Percentiles rank a stretch among this genome's conserved stretches.
Evolutionary conservation across 2,329 filamentous ascomycete species (phyloP).

Genomic region (Elsinoe fawcettii): DNA sequence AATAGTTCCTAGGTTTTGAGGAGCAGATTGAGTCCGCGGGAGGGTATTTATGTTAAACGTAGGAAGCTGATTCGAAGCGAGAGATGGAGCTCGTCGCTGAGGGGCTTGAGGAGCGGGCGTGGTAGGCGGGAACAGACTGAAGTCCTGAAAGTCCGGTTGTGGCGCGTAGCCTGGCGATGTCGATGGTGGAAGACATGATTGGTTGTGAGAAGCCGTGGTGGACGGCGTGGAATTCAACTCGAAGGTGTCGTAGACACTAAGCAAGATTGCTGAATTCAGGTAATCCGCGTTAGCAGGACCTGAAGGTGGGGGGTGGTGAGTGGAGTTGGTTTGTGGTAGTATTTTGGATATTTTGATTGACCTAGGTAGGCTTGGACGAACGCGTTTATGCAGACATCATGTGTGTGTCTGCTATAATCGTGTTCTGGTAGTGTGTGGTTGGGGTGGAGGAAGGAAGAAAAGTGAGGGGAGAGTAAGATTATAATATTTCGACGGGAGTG

Average conservation of each 20-base stretch:
- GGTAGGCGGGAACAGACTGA: conserved; percentile 57
- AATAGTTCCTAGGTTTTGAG: conserved; percentile 11
- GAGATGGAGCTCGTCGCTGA: conserved; percentile 44
- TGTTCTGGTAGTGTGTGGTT: background rate
- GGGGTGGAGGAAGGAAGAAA: background rate
- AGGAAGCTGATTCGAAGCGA: conserved; percentile 47
- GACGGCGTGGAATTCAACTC: conserved; percentile 63
- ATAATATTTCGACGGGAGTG: background rate
- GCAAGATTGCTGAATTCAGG: conserved; percentile 59
- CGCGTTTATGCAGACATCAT: conserved; percentile 11
- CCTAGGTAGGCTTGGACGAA: background rate
- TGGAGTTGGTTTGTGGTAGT: conserved; percentile 3
- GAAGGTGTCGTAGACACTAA: conserved; percentile 39
- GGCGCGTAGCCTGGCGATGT: conserved; percentile 45
- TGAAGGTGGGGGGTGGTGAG: conserved; percentile 4
- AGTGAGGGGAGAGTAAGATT: background rate
- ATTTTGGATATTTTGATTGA: conserved; percentile 7
- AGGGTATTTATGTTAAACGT: conserved; percentile 45
- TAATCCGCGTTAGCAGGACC: conserved; percentile 15
- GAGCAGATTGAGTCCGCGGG: background rate
- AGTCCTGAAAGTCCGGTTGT: conserved; percentile 53
- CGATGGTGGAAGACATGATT: conserved; percentile 68
- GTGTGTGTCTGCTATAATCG: conserved; percentile 3
- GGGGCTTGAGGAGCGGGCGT: conserved; percentile 34
- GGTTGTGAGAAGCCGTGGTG: conserved; percentile 68